These are phyloP conservation scores for Bretschneidera sinensis DNA, from an alignment of 345 rosid genomes.

Conservation along the genomic window DNA sequence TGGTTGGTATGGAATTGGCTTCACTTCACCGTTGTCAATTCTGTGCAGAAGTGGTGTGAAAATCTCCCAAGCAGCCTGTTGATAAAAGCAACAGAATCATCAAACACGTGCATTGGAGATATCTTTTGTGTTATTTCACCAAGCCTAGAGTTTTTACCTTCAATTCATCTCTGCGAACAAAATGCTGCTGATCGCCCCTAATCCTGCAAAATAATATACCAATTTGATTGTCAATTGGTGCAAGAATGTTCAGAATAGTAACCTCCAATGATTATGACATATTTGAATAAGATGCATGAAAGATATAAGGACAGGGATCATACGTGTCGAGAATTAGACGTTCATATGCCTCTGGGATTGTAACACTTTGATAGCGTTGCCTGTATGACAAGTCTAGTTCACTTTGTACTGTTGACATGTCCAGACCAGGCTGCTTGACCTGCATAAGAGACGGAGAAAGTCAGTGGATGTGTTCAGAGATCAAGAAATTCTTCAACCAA, in stretches of 20 bases:
- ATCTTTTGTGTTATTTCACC: background rate
- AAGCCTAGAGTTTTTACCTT: conserved; percentile 46
- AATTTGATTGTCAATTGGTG: no score
- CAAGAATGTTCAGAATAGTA: background rate
- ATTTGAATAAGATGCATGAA: background rate
- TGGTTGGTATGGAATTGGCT: conserved; percentile 60
- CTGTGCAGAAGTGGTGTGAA: conserved; percentile 94
- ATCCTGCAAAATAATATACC: conserved; percentile 59
- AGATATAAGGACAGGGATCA: background rate
- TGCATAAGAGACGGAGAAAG: conserved; percentile 31
- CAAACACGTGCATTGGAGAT: background rate
- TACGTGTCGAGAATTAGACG: conserved; percentile 99
- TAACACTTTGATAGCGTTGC: conserved; percentile 79
- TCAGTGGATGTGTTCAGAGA: no score
- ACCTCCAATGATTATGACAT: no score
- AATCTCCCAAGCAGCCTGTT: conserved; percentile 96
- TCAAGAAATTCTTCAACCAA: conserved; percentile 1
- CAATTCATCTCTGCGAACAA: conserved; percentile 94
- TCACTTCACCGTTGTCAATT: conserved; percentile 68
- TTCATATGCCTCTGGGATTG: conserved; percentile 96
- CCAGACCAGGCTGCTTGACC: conserved; percentile 98
- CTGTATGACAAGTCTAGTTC: conserved; percentile 92
- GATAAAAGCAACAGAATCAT: conserved; percentile 15
- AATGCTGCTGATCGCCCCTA: conserved; percentile 97
- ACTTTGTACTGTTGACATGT: conserved; percentile 90